Conservation (phyloP, 2,329 filamentous ascomycete species). For the Pseudovirgaria hyperparasitica region DNA sequence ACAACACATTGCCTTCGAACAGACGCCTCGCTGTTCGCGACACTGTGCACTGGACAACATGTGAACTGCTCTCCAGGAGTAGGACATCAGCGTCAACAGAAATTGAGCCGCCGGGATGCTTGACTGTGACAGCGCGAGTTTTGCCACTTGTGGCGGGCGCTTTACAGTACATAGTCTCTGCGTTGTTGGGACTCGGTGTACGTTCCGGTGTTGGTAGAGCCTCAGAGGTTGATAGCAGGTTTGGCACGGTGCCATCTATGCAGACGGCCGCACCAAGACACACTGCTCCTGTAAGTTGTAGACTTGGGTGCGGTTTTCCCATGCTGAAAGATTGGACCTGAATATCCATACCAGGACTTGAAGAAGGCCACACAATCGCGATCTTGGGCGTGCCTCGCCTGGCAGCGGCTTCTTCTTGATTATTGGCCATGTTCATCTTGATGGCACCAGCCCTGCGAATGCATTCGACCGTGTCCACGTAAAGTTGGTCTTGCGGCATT, state of each 20-base stretch:
- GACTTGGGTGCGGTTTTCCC: slow-evolving; percentile 18
- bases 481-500: slow-evolving; percentile 4
- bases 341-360: slow-evolving; percentile 7
- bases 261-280: slow-evolving; percentile 17
- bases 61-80: slow-evolving; percentile 8
- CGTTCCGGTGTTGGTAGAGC: slow-evolving; percentile 6
- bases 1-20: slow-evolving; percentile 11
- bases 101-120: slow-evolving; percentile 15
- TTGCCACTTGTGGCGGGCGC: too few species aligned
- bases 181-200: slow-evolving; percentile 8
- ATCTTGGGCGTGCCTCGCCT: slow-evolving; percentile 12
- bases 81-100: slow-evolving; percentile 12
- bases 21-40: slow-evolving; percentile 10
- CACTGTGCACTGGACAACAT: slow-evolving; percentile 12
- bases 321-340: slow-evolving; percentile 16
- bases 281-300: slow-evolving; percentile 21
- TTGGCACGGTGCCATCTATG: slow-evolving; percentile 15
- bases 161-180: too few species aligned
- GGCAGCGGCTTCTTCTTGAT: slow-evolving; percentile 9
- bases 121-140: too few species aligned
- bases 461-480: slow-evolving; percentile 8
- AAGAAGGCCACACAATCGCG: slow-evolving; percentile 9
- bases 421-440: slow-evolving; percentile 8
- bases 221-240: too few species aligned
- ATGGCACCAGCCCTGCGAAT: slow-evolving; percentile 9